These are phyloP conservation scores for Trametes punicea DNA, from an alignment of 768 basidiomycete genomes.

Conservation along the genomic window DNA sequence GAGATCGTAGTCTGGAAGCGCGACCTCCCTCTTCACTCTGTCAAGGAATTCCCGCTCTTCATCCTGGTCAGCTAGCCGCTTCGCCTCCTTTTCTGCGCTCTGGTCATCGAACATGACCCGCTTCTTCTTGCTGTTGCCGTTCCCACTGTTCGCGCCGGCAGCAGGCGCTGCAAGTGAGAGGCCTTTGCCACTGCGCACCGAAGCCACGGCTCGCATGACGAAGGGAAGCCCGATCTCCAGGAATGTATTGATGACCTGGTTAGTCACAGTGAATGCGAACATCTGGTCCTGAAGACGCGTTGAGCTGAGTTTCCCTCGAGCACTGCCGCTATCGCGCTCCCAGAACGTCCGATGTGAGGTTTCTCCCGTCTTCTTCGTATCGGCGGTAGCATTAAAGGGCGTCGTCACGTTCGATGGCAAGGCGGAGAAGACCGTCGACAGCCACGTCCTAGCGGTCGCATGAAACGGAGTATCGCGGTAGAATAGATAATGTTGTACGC, in stretches of 20 bases:
- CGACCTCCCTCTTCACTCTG: constrained; percentile 69
- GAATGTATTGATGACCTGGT: constrained; percentile 77
- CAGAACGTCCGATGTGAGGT: constrained; percentile 36
- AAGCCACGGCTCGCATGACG: constrained; percentile 55
- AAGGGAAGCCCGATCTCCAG: constrained; percentile 81
- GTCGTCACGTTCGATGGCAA: constrained; percentile 24
- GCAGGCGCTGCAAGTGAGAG: constrained; percentile 20
- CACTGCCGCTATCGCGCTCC: constrained; percentile 49
- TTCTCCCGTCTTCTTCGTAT: constrained; percentile 26
- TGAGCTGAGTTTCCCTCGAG: constrained; percentile 59
- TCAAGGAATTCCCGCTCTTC: constrained; percentile 82
- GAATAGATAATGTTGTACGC: constrained; percentile 34
- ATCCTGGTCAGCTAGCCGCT: constrained; percentile 34
- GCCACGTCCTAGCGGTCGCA: constrained; percentile 16
- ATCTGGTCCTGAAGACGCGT: constrained; percentile 82
- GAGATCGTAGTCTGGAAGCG: constrained; percentile 74
- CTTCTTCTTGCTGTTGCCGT: constrained; percentile 47
- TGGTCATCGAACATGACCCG: constrained; percentile 73
- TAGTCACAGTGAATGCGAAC: constrained; percentile 90
- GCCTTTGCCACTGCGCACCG: constrained; percentile 46
- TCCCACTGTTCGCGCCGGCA: constrained; percentile 16
- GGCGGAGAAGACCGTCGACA: constrained; percentile 18
- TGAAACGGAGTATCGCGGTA: constrained; percentile 17
- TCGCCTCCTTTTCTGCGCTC: constrained; percentile 28
- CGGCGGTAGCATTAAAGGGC: constrained; percentile 28